A percentile compares a stretch with the other conserved stretches of the same genome.
Evolutionary conservation across 306 rosid species (phyloP).

Genomic region (Parietaria judaica): DNA sequence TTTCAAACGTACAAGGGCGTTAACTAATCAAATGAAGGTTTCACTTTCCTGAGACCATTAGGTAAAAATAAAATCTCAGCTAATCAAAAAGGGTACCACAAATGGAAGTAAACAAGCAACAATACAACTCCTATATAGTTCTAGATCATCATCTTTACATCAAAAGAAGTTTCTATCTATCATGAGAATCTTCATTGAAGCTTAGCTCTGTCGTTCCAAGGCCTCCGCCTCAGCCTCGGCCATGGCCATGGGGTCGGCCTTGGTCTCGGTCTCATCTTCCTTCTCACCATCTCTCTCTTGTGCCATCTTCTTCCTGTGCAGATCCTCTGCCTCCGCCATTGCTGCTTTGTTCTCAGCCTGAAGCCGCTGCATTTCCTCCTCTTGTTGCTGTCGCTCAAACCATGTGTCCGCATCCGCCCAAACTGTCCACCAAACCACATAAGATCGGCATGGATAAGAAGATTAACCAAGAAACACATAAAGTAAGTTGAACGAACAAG

Average conservation of each 20-base stretch:
- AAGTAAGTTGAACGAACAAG: background rate
- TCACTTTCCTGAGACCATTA: too few species aligned
- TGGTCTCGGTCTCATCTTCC: conserved; percentile 54
- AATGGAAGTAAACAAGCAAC: too few species aligned
- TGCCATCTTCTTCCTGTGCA: conserved; percentile 63
- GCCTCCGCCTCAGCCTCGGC: too few species aligned
- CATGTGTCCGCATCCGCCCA: conserved; percentile 99
- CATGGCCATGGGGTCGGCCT: conserved; percentile 26
- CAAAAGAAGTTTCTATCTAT: too few species aligned
- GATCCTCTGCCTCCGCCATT: conserved; percentile 82
- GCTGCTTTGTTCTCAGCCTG: conserved; percentile 80
- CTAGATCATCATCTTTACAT: too few species aligned
- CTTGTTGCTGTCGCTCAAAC: conserved; percentile 97
- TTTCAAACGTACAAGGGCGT: too few species aligned
- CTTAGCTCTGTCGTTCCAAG: too few species aligned
- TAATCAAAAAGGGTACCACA: too few species aligned
- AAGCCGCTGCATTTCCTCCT: conserved; percentile 79
- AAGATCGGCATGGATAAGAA: background rate
- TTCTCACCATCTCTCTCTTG: conserved; percentile 80
- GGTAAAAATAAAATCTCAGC: too few species aligned
- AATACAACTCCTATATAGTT: too few species aligned
- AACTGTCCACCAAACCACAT: conserved; percentile 28
- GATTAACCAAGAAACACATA: background rate
- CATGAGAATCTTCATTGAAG: too few species aligned
- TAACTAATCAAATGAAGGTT: too few species aligned